Base-by-base conservation (phyloP, 202 grass and related monocot species). In the Panicum virgatum region DNA sequence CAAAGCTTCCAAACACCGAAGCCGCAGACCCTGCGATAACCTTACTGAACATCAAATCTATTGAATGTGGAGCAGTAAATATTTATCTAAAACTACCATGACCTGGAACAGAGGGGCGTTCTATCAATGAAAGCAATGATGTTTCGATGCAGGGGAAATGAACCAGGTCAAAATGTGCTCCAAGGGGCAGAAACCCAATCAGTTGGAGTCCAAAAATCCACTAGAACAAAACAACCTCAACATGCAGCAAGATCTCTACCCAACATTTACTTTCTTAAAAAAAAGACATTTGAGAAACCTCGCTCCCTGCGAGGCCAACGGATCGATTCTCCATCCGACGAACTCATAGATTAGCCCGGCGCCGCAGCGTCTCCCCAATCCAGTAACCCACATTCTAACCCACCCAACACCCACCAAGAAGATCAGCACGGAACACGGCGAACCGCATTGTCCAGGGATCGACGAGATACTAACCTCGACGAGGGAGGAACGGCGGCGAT, bases 401-500 rank as follows among this genome's bases (percentile, higher is more conserved):
- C n/a, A n/a, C n/a, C n/a, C n/a, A n/a, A n/a, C n/a, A n/a, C n/a
- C n/a, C 40, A 85, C 5, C 67, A 19, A 72, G 8, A 62, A 84
- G 13, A 43, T 10, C 42, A 23, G 8, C 20, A 36, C 20, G 9
- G 20, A 14, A 7, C 45, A 11, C 3, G 0, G 7, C 5, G 30
- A 52, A 51, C 25, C n/a, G 62, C 46, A 53, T 68, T 14, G 22
- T 2, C 34, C 18, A 50, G 46, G 32, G 46, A 79, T 32, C 6
- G 18, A 59, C 8, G 72, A 14, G 58, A n/a, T 77, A 80, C 78
- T 70, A 9, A 80, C 78, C 65, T 23, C 12, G 50, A 58, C 44
- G 23, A 69, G 5, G 37, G 25, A 45, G 76, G 75, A 52, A 25
- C 51, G 36, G 76, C 51, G 44, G 76, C 69, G 22, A 9, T 50